These are phyloP conservation scores for Didymella lethalis DNA, from an alignment of 2,329 filamentous ascomycete species.

Conservation along the genomic window DNA sequence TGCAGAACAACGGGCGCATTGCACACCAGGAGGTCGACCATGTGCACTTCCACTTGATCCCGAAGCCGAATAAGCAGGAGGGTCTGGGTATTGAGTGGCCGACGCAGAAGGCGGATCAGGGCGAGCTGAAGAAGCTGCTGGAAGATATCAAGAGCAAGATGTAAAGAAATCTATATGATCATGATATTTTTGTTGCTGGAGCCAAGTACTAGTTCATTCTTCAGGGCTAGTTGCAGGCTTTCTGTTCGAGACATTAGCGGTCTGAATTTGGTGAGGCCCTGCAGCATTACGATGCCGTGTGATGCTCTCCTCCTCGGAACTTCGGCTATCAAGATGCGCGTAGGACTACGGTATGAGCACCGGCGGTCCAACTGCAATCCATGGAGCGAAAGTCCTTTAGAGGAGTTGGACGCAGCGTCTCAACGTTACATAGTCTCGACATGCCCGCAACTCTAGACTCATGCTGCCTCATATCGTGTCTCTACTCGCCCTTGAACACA, in stretches of 20 bases:
- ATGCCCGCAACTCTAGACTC: not conserved
- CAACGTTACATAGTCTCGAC: not conserved
- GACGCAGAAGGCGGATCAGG: slow-evolving; percentile 77
- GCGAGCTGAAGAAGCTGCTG: slow-evolving; percentile 76
- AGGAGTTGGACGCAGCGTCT: not conserved
- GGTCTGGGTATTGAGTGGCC: slow-evolving; percentile 86
- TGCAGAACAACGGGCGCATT: slow-evolving; percentile 93
- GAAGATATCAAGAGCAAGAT: slow-evolving; percentile 92
- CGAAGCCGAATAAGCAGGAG: slow-evolving; percentile 85
- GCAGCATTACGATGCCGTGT: not conserved
- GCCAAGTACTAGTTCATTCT: not conserved
- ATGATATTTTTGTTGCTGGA: not conserved
- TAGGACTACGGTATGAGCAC: too few relatives aligned
- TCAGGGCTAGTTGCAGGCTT: not conserved
- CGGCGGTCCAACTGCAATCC: too few relatives aligned
- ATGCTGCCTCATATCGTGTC: not conserved
- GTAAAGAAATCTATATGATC: slow-evolving; percentile 52
- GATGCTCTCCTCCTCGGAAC: too few relatives aligned
- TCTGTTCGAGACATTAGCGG: not conserved
- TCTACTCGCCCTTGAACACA: slow-evolving; percentile 65
- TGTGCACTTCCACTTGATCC: slow-evolving; percentile 97
- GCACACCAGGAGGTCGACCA: slow-evolving; percentile 95
- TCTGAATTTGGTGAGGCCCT: not conserved
- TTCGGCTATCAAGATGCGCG: not conserved
- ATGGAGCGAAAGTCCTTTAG: not conserved